These are phyloP conservation scores for Tolypocladium nubicola DNA, from an alignment of 2,329 filamentous ascomycete species.

Conservation along the genomic window DNA sequence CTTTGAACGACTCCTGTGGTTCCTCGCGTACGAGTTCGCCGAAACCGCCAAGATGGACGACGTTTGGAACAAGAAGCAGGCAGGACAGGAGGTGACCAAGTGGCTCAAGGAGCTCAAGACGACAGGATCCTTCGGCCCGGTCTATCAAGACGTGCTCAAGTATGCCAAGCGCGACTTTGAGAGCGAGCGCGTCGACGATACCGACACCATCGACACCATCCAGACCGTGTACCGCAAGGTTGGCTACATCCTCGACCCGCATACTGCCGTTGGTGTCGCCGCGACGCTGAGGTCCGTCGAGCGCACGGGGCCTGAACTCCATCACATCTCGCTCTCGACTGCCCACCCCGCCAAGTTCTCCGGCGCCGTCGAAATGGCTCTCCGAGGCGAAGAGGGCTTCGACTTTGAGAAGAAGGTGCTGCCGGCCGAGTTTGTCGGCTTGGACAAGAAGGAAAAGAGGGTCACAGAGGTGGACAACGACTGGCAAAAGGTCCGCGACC, in stretches of 20 bases:
- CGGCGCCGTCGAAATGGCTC: constrained; percentile 68
- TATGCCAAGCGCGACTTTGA: constrained; percentile 66
- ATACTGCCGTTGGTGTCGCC: constrained; percentile 78
- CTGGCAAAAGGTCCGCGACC: constrained; percentile 64
- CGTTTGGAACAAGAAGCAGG: constrained; percentile 55
- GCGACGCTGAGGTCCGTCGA: constrained; percentile 61
- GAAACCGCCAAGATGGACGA: constrained; percentile 49
- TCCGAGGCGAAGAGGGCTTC: constrained; percentile 62
- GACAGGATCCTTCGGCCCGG: constrained; percentile 68
- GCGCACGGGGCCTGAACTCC: constrained; percentile 38
- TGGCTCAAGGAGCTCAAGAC: constrained; percentile 78
- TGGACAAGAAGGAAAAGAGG: constrained; percentile 66
- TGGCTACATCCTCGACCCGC: constrained; percentile 83
- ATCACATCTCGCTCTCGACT: constrained; percentile 81
- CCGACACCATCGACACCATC: constrained; percentile 57
- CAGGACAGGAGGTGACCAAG: constrained; percentile 61
- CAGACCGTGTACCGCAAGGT: constrained; percentile 44
- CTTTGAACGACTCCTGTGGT: constrained; percentile 94
- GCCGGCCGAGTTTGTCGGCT: constrained; percentile 69
- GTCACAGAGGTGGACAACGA: constrained; percentile 59
- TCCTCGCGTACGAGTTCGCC: constrained; percentile 67
- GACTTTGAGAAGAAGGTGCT: constrained; percentile 65
- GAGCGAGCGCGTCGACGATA: constrained; percentile 61
- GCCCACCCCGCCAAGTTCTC: constrained; percentile 95
- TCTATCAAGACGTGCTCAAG: constrained; percentile 62